These are phyloP conservation scores for Carex pumila DNA, from an alignment of 176 grass and related monocot species.

Conservation along the genomic window DNA sequence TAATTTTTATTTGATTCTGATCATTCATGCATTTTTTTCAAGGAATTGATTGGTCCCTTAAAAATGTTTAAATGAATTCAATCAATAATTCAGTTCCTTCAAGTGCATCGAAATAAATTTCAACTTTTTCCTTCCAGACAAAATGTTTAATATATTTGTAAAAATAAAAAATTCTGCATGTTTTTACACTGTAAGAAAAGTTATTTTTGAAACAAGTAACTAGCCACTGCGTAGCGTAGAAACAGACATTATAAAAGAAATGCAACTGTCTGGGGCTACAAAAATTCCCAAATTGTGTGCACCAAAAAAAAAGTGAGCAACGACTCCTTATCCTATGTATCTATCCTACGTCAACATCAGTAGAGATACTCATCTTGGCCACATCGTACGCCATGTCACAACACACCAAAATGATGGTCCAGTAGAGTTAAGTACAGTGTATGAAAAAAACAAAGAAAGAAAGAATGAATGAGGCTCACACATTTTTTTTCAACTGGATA, in stretches of 20 bases:
- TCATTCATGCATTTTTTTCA: too few species aligned
- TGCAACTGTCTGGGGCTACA: not conserved
- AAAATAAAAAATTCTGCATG: not conserved
- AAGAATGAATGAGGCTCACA: not conserved
- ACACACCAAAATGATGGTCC: slow-evolving; percentile 4
- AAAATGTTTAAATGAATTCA: too few species aligned
- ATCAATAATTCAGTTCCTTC: too few species aligned
- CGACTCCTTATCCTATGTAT: not conserved
- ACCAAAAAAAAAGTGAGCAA: not conserved
- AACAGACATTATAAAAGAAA: not conserved
- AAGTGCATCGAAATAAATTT: too few species aligned
- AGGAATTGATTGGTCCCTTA: too few species aligned
- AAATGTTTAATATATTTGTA: too few species aligned
- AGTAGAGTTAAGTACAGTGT: not conserved
- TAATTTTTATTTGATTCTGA: too few species aligned
- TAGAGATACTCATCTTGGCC: not conserved
- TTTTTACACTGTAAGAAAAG: not conserved
- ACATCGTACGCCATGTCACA: not conserved
- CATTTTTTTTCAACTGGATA: not conserved
- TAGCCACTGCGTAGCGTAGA: too few species aligned
- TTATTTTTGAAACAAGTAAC: not conserved
- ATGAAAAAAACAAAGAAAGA: not conserved
- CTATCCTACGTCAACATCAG: not conserved
- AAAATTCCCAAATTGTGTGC: not conserved
- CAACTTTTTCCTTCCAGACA: too few species aligned